These are phyloP conservation scores for Barnettozyma siamensis DNA, from an alignment of 805 yeast species.

Conservation along the genomic window DNA sequence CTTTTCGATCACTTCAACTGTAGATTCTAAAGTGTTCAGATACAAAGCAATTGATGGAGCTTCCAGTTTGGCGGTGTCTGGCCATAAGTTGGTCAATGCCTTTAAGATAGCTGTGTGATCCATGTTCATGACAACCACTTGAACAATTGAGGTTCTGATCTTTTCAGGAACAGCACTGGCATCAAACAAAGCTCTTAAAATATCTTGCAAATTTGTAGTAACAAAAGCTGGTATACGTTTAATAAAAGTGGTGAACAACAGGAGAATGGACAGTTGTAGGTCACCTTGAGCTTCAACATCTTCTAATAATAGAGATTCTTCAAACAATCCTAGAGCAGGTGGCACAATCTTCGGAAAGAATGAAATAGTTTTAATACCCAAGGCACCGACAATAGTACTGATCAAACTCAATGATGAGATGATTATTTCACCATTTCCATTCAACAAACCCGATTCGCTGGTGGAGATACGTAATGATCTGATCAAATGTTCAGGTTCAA, in stretches of 20 bases:
- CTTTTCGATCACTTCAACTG: constrained; percentile 64
- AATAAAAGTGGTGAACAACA: constrained; percentile 67
- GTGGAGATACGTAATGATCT: constrained; percentile 45
- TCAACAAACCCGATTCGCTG: constrained; percentile 49
- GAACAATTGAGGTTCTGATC: constrained; percentile 57
- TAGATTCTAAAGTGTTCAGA: constrained; percentile 58
- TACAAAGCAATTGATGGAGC: constrained; percentile 60
- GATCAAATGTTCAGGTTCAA: constrained; percentile 42
- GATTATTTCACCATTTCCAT: constrained; percentile 51
- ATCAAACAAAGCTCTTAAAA: constrained; percentile 51
- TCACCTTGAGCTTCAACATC: constrained; percentile 27
- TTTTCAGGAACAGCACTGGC: constrained; percentile 54
- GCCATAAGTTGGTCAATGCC: constrained; percentile 62
- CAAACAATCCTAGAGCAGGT: constrained; percentile 59
- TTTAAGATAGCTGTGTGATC: constrained; percentile 59
- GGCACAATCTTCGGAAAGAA: constrained; percentile 81
- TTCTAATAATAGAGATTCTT: constrained; percentile 22
- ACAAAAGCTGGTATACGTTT: constrained; percentile 85
- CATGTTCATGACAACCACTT: constrained; percentile 57
- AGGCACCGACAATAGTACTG: constrained; percentile 58
- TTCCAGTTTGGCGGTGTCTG: constrained; percentile 30
- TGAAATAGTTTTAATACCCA: constrained; percentile 86
- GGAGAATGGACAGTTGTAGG: constrained; percentile 64
- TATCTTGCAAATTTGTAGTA: constrained; percentile 57
- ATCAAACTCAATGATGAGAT: constrained; percentile 72